Base-by-base conservation (phyloP, 1,139 yeast species). In the Candida sp. region DNA sequence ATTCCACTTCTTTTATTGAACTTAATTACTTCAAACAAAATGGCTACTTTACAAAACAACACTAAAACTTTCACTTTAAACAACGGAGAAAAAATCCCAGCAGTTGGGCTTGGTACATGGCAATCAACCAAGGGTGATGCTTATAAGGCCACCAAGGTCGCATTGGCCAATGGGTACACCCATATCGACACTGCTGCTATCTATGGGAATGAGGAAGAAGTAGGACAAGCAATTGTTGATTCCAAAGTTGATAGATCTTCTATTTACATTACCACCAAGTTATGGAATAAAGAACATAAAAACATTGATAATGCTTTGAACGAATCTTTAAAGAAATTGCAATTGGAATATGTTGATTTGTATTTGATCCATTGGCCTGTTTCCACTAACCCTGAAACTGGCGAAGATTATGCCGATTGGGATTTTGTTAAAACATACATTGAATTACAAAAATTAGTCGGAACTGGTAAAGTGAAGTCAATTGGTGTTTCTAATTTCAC, bases 281-380 rank as follows among this genome's bases (percentile, higher is more conserved):
- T 88, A 51, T 84, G 90, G 87, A 77, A 82, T 47, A 67, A 82
- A 33, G 82, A 78, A 57, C 90, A 85, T 57, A 72, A 75, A 53
- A 69, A 79, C 43, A 84, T 83, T 22, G 83, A 65, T 38, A 70
- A 61, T 36, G 87, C 86, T 5, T 67, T 89, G 45, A 78, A 83
- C 41, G 66, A 61, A 41, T 83, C 95, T 3, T 74, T 90, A 57
- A 60, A 76, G 54, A 81, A 81, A 57, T 71, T 90, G 53, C 84
- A 84, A 2, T 66, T 87, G 53, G 95, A 87, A 43, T 90, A 90
- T 56, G 83, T 90, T 45, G 97, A 90, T 61, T 72, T 90, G 54
- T 84, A 84, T 62, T 75, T 90, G 60, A 77, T 88, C 58, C 97
- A 91, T 67, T 89, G 96, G 96, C 97, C 97, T 4, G 73, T 79